Evolutionary conservation across 352 stramenopile genomes (phyloP), one percentile per base, ranked within the genome.

Genomic region (Globisporangium echinulatum): DNA sequence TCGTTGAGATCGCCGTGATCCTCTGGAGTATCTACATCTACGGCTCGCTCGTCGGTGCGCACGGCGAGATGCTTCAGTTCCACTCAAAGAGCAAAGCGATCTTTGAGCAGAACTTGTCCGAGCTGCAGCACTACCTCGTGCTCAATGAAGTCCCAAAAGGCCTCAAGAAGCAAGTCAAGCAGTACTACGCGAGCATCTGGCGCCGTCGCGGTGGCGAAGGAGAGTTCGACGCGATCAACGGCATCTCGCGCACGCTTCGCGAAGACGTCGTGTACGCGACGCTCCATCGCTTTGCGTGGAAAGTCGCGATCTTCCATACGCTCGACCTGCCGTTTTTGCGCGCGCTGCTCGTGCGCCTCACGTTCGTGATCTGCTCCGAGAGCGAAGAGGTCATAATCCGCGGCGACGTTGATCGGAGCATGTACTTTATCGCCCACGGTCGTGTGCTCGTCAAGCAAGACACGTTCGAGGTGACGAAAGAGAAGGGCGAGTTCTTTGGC

Each of bases 401-500:
- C 4, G 82, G 83, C 1, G 83, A 93, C 63, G 80, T 91, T 54
- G 81, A 91, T 38, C 76, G 78, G 14, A 84, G 67, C 46, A 90
- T 92, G 83, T 91, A 91, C 55, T 89, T 92, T 40, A 89, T 92
- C 52, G 69, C 78, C 0, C 56, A 74, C 0, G 83, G 83, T 0
- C 80, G 79, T 5, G 56, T 92, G 3, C 66, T 82, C 17, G 72
- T 91, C 25, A 87, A 82, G 58, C 69, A 82, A 19, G 70, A 72
- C 5, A 76, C 67, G 3, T 73, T 56, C 14, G 79, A 88, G 46
- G 56, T 59, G 8, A 77, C 67, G 0, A 82, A 84, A 7, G 77
- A 85, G 39, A 70, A 88, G 33, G 81, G 77, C 17, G 83, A 92
- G 38, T 92, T 88, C 56, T 91, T 92, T 54, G 83, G 83, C 4